Evolutionary conservation across 345 rosid species (phyloP), one percentile per base, ranked within the genome.

Genomic region (Pseudoturritis turrita): DNA sequence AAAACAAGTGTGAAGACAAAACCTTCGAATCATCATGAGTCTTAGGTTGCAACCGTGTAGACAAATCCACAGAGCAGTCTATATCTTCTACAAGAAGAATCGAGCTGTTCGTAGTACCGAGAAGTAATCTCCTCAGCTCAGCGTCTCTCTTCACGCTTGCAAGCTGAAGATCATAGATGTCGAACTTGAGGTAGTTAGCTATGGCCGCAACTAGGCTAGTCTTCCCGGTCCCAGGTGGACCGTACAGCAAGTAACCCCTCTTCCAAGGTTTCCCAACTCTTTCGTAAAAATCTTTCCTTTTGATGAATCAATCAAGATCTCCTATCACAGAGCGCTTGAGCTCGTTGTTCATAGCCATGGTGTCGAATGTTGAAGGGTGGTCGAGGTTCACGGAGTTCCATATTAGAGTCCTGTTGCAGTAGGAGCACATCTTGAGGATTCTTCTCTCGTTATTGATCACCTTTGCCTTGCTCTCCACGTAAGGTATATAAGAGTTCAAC

Each of bases 181-280:
- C 89, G 15, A 84, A 83, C 54, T 79, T 84, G 7, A 87, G 73
- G 37, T 86, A 57, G 37, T 88, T 84, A 8, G 90, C 93, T 83
- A 88, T 83, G 9, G 90, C 90, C 0, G 87, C 90, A 28, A 88
- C 83, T 78, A 88, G 58, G 39, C 90, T 88, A 9, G 89, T 80
- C 75, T 86, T 84, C n/a, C 90, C 93, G 0, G 93, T 86, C 2
- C 89, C 89, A 0, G 93, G 87, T 40, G 90, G 93, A 2, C 93
- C 90, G 31, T 86, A 83, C 58, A 88, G 28, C 55, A 88, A 59
- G 72, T 88, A 88, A 12, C 88, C 84, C 0, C 89, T 70, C 49
- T 86, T 88, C 91, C 91, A 86, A 5, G 91, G 84, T 52, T 75
- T 79, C 2, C 89, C 90, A 1, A 86, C 85, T 59, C 71, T 83